A percentile compares a stretch with the other conserved stretches of the same genome.
Evolutionary conservation across 2,329 filamentous ascomycete species (phyloP).

Genomic region (Penicillium sp.): DNA sequence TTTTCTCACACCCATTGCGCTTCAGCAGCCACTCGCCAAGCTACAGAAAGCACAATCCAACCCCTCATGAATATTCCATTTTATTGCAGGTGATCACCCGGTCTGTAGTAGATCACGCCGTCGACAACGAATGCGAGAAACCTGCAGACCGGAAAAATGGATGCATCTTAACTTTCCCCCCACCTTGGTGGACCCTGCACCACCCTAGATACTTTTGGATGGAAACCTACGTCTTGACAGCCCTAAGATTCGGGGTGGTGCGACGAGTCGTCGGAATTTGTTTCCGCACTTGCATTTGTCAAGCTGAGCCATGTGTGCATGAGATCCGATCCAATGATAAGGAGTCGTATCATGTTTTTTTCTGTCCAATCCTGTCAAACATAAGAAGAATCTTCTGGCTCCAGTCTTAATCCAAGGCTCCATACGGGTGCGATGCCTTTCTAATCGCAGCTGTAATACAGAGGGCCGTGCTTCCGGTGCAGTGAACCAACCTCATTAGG

Average conservation of each 20-base stretch:
- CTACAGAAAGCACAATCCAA: not conserved
- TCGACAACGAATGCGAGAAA: constrained; percentile 7
- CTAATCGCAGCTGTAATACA: not conserved
- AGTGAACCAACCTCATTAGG: no score
- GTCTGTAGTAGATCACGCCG: constrained; percentile 2
- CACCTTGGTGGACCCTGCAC: not conserved
- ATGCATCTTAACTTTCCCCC: not conserved
- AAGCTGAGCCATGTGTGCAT: not conserved
- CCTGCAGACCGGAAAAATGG: constrained; percentile 11
- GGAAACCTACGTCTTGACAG: not conserved
- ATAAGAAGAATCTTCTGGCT: not conserved
- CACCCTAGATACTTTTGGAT: not conserved
- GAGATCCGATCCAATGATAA: not conserved
- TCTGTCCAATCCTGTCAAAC: not conserved
- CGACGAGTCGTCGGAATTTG: not conserved
- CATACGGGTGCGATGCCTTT: no score
- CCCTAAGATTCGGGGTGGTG: not conserved
- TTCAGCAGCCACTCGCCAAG: not conserved
- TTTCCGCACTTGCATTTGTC: not conserved
- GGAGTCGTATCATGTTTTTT: not conserved
- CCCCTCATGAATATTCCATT: not conserved
- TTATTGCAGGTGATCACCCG: constrained; percentile 3
- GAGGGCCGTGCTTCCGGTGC: no score
- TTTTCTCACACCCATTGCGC: not conserved
- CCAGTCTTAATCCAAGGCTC: no score